Percentiles rank a stretch among this genome's conserved stretches.
Evolutionary conservation across 225 moss, liverwort and hornwort genomes (phyloP).

Genomic region (Neckera pumila): DNA sequence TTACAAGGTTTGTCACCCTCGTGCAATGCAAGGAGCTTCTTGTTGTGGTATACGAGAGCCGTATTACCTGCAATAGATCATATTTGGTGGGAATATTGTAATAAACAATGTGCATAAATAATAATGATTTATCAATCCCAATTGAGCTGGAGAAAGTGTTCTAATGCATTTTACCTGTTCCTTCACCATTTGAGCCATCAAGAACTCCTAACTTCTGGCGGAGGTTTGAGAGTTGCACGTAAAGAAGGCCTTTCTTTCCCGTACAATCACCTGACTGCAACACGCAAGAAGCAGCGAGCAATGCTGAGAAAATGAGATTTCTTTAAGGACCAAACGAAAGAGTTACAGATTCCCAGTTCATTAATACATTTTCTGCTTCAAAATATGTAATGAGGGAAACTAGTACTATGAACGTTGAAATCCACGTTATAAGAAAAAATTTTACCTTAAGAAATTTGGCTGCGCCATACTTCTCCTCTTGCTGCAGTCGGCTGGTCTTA

Average conservation of each 20-base stretch:
- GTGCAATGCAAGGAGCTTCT: background rate
- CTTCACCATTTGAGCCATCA: background rate
- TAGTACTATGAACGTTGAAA: too few relatives aligned
- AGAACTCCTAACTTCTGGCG: background rate
- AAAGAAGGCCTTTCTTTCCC: background rate
- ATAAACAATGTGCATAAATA: background rate
- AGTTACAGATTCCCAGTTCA: background rate
- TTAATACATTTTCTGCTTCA: background rate
- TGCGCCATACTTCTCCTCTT: slow-evolving; percentile 40
- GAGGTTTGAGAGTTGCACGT: background rate
- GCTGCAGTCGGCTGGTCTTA: slow-evolving; percentile 31
- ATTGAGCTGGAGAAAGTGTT: background rate
- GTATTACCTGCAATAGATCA: background rate
- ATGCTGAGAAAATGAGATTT: background rate
- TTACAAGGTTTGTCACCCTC: background rate
- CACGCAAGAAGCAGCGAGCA: background rate
- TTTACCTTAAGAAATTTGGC: slow-evolving; percentile 23
- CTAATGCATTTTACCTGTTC: background rate
- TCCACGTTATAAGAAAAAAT: background rate
- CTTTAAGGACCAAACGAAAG: too few relatives aligned
- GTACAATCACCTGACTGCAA: slow-evolving; percentile 37
- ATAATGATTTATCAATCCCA: background rate
- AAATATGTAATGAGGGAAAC: too few relatives aligned
- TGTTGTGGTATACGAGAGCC: background rate
- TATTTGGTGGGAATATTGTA: background rate